phyloP scores from a whole-genome alignment of 2,329 filamentous ascomycete genomes.

The Teratosphaeriaceae sp. region DNA sequence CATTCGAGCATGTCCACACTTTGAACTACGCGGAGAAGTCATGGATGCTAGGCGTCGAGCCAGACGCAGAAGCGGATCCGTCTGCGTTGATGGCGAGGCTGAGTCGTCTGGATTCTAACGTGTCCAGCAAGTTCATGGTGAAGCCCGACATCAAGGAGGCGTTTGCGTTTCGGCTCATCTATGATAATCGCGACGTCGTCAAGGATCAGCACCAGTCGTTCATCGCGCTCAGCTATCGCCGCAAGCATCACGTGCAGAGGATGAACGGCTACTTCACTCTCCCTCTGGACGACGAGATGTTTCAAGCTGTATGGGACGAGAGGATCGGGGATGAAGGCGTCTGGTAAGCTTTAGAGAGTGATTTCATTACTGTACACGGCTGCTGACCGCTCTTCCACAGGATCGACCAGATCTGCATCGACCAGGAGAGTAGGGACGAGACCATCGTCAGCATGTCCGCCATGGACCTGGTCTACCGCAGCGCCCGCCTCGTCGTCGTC shows the following conservation, averaged over 20 bases:
- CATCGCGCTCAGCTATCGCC: conserved; percentile 40
- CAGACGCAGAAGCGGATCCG: conserved; percentile 21
- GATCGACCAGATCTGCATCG: conserved; percentile 41
- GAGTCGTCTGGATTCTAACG: conserved; percentile 14
- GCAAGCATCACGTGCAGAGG: conserved; percentile 27
- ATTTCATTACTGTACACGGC: too few species aligned
- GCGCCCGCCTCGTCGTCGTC: conserved; percentile 35
- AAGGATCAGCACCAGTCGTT: conserved; percentile 32
- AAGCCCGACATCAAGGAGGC: conserved; percentile 26
- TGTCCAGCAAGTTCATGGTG: conserved; percentile 24
- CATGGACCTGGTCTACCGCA: conserved; percentile 38
- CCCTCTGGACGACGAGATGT: conserved; percentile 33
- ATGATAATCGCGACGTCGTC: conserved; percentile 26
- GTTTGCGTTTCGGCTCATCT: conserved; percentile 34
- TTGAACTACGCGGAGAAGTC: conserved; percentile 20
- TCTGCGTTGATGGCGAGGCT: conserved; percentile 20
- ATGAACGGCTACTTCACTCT: conserved; percentile 31
- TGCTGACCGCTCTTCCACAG: too few species aligned
- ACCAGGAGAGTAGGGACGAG: conserved; percentile 35
- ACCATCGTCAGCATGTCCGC: conserved; percentile 34
- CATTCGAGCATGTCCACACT: conserved; percentile 21
- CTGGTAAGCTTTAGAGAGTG: conserved; percentile 12
- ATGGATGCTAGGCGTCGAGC: conserved; percentile 20
- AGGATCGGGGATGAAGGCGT: conserved; percentile 33
- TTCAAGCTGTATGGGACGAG: conserved; percentile 36